Conservation (phyloP, 1,284 basidiomycete species). For the Spongispora temasekensis region DNA sequence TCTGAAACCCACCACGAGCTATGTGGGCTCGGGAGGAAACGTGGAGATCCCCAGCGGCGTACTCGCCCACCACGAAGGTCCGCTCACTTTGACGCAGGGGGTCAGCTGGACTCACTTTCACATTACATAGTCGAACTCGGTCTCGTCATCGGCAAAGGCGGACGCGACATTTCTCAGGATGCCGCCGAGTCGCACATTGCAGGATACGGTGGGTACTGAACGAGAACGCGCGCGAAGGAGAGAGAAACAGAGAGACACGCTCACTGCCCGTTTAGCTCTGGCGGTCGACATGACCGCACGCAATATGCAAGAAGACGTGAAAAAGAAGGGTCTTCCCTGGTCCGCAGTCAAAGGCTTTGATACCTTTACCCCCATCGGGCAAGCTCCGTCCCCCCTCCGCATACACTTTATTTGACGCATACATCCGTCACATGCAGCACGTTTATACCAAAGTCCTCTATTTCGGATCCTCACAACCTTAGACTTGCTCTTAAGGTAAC, state of each 20-base stretch:
- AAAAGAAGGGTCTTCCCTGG: slow-evolving; percentile 94
- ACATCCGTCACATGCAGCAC: slow-evolving; percentile 51
- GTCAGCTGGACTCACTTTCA: background rate
- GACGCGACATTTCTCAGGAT: slow-evolving; percentile 76
- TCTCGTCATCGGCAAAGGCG: slow-evolving; percentile 88
- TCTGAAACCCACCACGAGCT: slow-evolving; percentile 93
- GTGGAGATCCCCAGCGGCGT: slow-evolving; percentile 89
- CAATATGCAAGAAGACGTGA: slow-evolving; percentile 92
- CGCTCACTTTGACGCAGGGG: slow-evolving; percentile 14
- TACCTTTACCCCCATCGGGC: slow-evolving; percentile 85
- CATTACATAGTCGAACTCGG: slow-evolving; percentile 81
- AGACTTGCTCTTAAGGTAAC: slow-evolving; percentile 70
- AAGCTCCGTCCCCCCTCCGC: slow-evolving; percentile 11
- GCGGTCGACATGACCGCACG: slow-evolving; percentile 96
- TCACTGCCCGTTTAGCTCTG: slow-evolving; percentile 56
- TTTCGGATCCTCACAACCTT: slow-evolving; percentile 77
- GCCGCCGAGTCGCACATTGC: slow-evolving; percentile 82
- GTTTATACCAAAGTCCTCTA: slow-evolving; percentile 77
- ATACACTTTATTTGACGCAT: background rate
- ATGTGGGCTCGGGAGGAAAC: slow-evolving; percentile 73
- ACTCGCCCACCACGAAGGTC: slow-evolving; percentile 89
- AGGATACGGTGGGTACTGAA: slow-evolving; percentile 76
- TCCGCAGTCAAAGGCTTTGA: slow-evolving; percentile 90
- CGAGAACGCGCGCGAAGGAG: too few species aligned
- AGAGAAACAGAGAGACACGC: too few species aligned